Base-by-base conservation (phyloP, 2,329 filamentous ascomycete species). In the Xylaria sp. region DNA sequence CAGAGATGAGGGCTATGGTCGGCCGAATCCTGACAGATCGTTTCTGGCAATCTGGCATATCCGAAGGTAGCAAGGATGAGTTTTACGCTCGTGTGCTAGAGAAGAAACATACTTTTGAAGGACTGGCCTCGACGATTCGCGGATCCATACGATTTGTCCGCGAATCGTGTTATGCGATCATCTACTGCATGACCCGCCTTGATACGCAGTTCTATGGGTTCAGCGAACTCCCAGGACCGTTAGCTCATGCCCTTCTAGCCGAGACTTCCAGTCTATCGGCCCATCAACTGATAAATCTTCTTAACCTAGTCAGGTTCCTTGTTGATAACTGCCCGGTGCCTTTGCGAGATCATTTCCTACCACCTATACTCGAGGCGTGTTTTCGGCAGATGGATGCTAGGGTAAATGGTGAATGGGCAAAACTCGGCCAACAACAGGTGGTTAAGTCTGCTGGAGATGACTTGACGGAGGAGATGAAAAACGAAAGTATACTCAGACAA, bases 11-110 rank as follows among this genome's bases (percentile, higher is more conserved):
- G 65, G 82, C 86, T 5, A 88, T 97, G 59, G 92, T 98, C 44
- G 87, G 89, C 49, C 88, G 92, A 25, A 93, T 98, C 22, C 82
- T 99, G 25, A 97, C 94, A 15, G 96, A 99, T 79, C 87, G 96
- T 27, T 99, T 99, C 78, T 99, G 96, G 96, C 96, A 99, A 82
- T 93, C 94, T 6, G 96, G 96, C 10, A 99, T 99, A 57, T 98
- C 96, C 0, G 92, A 91, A 68, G 96, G 97, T 29, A 98, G 93
- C 73, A 94, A 96, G 77, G 96, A 98, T 69, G 95, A 98, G 65
- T 99, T 99, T 77, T 98, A 97, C 78, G 92, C 93, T 36, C 89
- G 93, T 45, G 95, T 99, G 1, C 89, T 93, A 63, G 92, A 93
- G 36, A 97, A 96, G 63, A 97, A 94, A 79, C 87, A 87, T 45